Evolutionary conservation across 192 early-diverging fungal species (phyloP).

Genomic region (Gonapodya prolifera): DNA sequence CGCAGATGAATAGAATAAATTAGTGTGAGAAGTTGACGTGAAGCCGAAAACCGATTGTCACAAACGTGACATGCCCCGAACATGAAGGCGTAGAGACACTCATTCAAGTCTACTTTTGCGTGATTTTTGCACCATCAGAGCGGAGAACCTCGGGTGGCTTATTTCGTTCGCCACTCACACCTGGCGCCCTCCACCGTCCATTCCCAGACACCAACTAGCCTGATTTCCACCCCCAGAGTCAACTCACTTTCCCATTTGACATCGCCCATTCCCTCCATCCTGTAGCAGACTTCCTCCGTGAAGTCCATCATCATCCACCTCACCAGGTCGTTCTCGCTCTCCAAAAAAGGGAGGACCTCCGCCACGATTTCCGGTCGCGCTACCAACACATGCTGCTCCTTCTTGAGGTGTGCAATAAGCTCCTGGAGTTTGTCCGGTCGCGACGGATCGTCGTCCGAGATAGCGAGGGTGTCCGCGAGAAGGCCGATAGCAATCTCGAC

Average conservation of each 20-base stretch:
- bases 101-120: no score
- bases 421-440: not conserved
- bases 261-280: not conserved
- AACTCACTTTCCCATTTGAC: not conserved
- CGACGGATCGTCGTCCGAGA: not conserved
- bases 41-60: no score
- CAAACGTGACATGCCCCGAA: no score
- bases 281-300: not conserved
- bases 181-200: no score
- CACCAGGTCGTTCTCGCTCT: not conserved
- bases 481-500: not conserved
- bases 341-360: not conserved
- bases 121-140: no score
- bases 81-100: no score
- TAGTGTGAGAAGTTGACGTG: no score
- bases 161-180: no score
- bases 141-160: no score
- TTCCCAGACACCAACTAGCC: no score
- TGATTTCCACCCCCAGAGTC: not conserved
- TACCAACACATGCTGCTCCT: not conserved
- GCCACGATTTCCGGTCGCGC: not conserved
- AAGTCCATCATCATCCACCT: not conserved
- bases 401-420: not conserved
- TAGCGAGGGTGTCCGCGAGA: not conserved
- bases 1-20: no score